Conservation (phyloP, 2,329 filamentous ascomycete genomes). For the Diaporthe longicolla region DNA sequence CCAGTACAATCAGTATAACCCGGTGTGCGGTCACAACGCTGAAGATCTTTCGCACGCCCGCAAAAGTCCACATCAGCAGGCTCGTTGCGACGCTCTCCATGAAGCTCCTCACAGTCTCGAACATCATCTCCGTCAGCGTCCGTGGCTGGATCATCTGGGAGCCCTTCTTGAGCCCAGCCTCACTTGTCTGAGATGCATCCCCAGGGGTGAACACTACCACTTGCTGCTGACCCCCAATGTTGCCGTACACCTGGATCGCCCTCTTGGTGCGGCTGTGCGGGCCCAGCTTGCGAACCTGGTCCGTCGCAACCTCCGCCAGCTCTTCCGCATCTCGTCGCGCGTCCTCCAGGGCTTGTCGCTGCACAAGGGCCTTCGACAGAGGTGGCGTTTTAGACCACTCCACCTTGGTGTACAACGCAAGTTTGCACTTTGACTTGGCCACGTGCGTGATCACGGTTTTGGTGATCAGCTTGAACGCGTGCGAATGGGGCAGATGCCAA, state of each 20-base stretch:
- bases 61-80: slow-evolving; percentile 83
- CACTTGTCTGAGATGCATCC: slow-evolving; percentile 50
- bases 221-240: slow-evolving; percentile 78
- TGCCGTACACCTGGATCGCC: slow-evolving; percentile 84
- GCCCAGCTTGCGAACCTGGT: slow-evolving; percentile 82
- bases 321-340: slow-evolving; percentile 80
- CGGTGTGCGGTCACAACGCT: slow-evolving; percentile 80
- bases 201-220: slow-evolving; percentile 72
- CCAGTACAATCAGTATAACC: slow-evolving; percentile 78
- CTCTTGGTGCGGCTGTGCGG: slow-evolving; percentile 81
- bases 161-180: slow-evolving; percentile 56
- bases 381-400: slow-evolving; percentile 83
- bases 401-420: slow-evolving; percentile 89
- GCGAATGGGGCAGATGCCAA: slow-evolving; percentile 89
- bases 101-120: slow-evolving; percentile 81
- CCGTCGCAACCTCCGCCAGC: slow-evolving; percentile 80
- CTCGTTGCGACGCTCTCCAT: slow-evolving; percentile 81
- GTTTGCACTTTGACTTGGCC: slow-evolving; percentile 91
- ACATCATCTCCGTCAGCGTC: slow-evolving; percentile 77
- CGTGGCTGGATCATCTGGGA: slow-evolving; percentile 71
- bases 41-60: slow-evolving; percentile 74
- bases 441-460: slow-evolving; percentile 96
- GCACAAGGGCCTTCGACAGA: slow-evolving; percentile 72
- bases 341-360: slow-evolving; percentile 82
- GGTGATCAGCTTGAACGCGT: slow-evolving; percentile 84